These are phyloP conservation scores for Sechiopsis laciniata DNA, from an alignment of 306 rosid species.

Conservation along the genomic window DNA sequence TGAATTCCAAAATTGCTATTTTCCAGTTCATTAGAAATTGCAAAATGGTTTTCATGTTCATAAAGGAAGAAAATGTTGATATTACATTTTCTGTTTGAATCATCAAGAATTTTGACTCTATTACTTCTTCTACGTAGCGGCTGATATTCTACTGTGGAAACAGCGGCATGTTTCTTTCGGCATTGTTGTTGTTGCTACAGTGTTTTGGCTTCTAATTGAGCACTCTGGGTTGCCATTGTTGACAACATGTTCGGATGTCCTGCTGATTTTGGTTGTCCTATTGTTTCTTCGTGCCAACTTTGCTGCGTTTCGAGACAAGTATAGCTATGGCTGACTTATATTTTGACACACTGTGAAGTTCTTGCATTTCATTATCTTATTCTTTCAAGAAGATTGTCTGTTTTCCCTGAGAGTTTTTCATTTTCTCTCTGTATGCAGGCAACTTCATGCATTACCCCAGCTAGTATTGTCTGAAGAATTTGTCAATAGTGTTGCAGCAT, in stretches of 20 bases:
- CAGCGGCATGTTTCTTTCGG: conserved; percentile 59
- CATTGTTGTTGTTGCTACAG: conserved; percentile 60
- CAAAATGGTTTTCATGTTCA: neutral
- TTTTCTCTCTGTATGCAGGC: conserved; percentile 41
- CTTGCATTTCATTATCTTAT: neutral
- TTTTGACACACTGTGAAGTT: neutral
- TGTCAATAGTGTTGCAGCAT: conserved; percentile 82
- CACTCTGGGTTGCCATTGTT: conserved; percentile 58
- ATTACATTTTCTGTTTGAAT: neutral
- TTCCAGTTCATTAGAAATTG: neutral
- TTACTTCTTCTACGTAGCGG: conserved; percentile 37
- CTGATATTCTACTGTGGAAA: conserved; percentile 80
- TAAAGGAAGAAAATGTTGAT: neutral
- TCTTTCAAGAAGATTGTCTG: neutral
- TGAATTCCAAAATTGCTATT: neutral
- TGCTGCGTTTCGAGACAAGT: conserved; percentile 62
- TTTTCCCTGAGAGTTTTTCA: conserved; percentile 1
- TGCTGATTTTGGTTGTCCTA: conserved; percentile 67
- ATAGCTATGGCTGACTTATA: conserved; percentile 29
- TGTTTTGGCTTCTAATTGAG: conserved; percentile 66
- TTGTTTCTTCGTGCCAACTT: conserved; percentile 69
- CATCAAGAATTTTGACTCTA: neutral
- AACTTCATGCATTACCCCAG: conserved; percentile 56
- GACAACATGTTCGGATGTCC: conserved; percentile 78
- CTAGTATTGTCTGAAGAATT: conserved; percentile 89